These are phyloP conservation scores for Suillus subluteus DNA, from an alignment of 768 basidiomycete genomes.

Conservation along the genomic window DNA sequence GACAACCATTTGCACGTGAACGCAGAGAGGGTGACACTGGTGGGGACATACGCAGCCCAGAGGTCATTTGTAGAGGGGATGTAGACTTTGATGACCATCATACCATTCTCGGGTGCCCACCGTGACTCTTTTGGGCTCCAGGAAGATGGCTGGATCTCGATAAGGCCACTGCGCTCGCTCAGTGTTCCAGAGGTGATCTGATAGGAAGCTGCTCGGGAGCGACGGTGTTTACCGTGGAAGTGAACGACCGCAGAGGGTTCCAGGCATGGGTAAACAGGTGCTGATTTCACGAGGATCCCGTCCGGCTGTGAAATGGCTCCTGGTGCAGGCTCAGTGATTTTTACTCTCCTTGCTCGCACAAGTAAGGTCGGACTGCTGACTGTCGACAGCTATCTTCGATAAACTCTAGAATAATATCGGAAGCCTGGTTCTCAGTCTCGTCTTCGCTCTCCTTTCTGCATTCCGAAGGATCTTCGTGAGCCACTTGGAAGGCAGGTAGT, in stretches of 20 bases:
- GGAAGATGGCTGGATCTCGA: not conserved
- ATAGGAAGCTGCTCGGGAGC: conserved; percentile 9
- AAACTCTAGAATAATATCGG: not conserved
- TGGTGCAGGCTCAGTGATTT: not conserved
- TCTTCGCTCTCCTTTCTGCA: conserved; percentile 3
- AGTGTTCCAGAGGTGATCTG: not conserved
- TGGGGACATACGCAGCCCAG: conserved; percentile 42
- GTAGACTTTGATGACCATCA: conserved; percentile 43
- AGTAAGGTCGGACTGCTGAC: not conserved
- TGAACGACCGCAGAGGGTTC: not conserved
- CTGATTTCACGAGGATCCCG: not conserved
- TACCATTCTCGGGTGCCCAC: conserved; percentile 39
- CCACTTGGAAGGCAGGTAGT: not conserved
- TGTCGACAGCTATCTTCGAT: not conserved
- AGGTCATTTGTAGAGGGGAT: conserved; percentile 44
- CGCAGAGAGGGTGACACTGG: conserved; percentile 30
- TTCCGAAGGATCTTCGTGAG: not conserved
- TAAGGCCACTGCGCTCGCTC: not conserved
- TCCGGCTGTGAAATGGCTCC: not conserved
- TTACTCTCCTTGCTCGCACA: not conserved
- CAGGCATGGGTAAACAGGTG: not conserved
- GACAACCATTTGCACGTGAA: conserved; percentile 35
- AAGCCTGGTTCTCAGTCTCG: not conserved
- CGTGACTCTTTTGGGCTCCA: conserved; percentile 1
- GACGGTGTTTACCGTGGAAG: conserved; percentile 10